Percentiles rank a stretch among this genome's conserved stretches.
These are phyloP conservation scores for Podaxis carcinomalis DNA, from an alignment of 768 basidiomycete species.

Conservation along the genomic window DNA sequence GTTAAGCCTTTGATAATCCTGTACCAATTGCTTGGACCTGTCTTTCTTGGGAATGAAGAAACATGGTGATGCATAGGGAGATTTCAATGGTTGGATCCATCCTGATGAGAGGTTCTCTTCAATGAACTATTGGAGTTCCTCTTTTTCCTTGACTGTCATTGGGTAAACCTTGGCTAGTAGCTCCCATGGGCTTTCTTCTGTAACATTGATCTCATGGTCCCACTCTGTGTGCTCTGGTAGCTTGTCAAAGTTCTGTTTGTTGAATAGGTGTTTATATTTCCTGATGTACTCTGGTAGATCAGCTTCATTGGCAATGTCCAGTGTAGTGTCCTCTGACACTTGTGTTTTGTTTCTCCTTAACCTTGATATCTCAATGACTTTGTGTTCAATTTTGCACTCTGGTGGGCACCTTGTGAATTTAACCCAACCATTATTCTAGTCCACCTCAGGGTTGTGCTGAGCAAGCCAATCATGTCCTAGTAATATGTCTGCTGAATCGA, in stretches of 20 bases:
- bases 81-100: no score
- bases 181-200: background rate
- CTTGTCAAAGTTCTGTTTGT: background rate
- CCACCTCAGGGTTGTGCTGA: background rate
- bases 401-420: background rate
- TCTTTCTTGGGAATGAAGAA: no score
- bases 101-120: no score
- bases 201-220: background rate
- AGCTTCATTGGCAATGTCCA: background rate
- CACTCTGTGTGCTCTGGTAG: background rate
- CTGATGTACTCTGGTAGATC: background rate
- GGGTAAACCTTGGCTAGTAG: background rate
- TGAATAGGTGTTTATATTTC: background rate
- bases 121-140: no score
- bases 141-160: no score
- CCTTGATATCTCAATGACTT: background rate
- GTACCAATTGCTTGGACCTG: no score
- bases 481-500: background rate
- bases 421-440: background rate
- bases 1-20: no score
- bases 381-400: background rate
- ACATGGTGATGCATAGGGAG: no score
- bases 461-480: background rate
- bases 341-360: background rate
- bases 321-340: background rate